Percentiles rank a stretch among this genome's conserved stretches.
phyloP scores from a whole-genome alignment of 306 rosid species.

The Pyrus pyrifolia region DNA sequence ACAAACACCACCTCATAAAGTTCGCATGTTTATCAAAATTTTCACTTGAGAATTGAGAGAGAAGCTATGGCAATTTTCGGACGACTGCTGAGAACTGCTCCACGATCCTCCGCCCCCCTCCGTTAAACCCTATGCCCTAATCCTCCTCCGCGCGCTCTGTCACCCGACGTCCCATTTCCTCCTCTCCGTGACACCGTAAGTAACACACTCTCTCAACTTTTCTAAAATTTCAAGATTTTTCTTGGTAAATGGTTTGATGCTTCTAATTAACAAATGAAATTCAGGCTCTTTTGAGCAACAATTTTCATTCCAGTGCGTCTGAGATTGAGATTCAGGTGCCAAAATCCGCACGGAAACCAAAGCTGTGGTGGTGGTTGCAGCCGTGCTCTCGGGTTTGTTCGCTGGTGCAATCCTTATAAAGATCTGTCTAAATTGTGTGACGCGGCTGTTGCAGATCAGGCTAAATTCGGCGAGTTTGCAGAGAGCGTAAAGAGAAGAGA shows the following conservation, averaged over 20 bases:
- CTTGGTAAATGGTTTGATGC: not conserved
- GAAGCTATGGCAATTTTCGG: constrained; percentile 35
- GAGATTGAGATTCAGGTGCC: constrained; percentile 25
- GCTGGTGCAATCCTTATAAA: too few relatives aligned
- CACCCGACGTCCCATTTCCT: constrained; percentile 7
- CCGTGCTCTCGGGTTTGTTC: too few relatives aligned
- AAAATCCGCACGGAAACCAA: not conserved
- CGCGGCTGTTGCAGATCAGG: too few relatives aligned
- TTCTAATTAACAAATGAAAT: constrained; percentile 11
- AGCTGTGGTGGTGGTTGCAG: too few relatives aligned
- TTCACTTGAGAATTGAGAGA: not conserved
- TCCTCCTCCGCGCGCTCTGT: constrained; percentile 14
- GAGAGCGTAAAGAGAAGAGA: too few relatives aligned
- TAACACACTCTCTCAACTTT: not conserved
- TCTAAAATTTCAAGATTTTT: not conserved
- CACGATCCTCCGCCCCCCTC: constrained; percentile 18
- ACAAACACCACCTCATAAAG: not conserved
- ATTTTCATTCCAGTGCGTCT: constrained; percentile 11
- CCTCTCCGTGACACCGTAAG: constrained; percentile 29
- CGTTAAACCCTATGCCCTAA: constrained; percentile 43
- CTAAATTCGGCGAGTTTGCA: too few relatives aligned
- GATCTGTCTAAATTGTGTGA: too few relatives aligned
- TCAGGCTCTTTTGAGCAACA: constrained; percentile 26
- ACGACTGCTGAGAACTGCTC: constrained; percentile 31
- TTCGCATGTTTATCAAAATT: not conserved